Evolutionary conservation across 768 basidiomycete species (phyloP).

Genomic region (Trametes maxima): DNA sequence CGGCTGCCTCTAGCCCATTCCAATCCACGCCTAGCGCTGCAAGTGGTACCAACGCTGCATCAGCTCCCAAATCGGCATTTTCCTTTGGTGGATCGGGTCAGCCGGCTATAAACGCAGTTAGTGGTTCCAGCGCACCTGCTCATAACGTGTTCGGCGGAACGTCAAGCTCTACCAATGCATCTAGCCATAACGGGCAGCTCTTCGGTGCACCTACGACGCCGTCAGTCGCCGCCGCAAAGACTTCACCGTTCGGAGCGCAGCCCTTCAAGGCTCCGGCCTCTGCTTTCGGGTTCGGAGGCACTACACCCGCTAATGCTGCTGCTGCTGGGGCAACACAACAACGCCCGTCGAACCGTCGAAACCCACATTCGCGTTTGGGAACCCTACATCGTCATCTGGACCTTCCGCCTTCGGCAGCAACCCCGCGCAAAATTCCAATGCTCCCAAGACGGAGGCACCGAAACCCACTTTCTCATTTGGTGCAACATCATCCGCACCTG

Average conservation of each 20-base stretch:
- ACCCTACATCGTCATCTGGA: not conserved
- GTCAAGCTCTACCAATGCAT: not conserved
- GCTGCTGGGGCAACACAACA: slow-evolving; percentile 2
- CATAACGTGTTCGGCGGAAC: slow-evolving; percentile 1
- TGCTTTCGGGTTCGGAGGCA: slow-evolving; percentile 3
- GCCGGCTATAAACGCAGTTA: not conserved
- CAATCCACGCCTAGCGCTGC: not conserved
- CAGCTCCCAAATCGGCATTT: not conserved
- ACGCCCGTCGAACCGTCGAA: slow-evolving; percentile 15
- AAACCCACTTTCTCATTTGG: not conserved
- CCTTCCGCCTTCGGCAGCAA: not conserved
- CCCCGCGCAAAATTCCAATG: not conserved
- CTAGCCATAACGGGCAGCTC: not conserved
- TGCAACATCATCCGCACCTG: too few species aligned
- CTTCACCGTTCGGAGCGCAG: slow-evolving; percentile 11
- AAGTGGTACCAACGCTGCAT: slow-evolving; percentile 6
- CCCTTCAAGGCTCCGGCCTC: slow-evolving; percentile 8
- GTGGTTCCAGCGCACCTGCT: not conserved
- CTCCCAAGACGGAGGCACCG: not conserved
- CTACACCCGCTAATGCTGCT: slow-evolving; percentile 2
- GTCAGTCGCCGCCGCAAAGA: not conserved
- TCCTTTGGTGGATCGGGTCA: too few species aligned
- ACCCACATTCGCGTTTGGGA: slow-evolving; percentile 20
- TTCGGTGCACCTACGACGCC: not conserved
- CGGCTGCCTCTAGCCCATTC: slow-evolving; percentile 4